Conservation (phyloP, 2,329 filamentous ascomycete species). For the Hypomyces perniciosus region DNA sequence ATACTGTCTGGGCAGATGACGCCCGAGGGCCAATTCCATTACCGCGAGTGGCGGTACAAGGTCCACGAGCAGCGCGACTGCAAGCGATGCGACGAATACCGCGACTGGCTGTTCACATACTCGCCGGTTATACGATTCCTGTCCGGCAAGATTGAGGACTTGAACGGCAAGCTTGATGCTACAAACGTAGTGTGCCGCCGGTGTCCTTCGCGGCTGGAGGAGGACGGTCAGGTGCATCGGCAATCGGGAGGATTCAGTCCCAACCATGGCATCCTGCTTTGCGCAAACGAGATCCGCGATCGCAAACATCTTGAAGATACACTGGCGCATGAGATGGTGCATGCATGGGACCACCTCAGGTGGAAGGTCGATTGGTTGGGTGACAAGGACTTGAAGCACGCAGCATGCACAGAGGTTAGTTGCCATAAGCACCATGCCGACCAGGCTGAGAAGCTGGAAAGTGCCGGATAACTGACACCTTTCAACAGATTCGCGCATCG, state of each 20-base stretch:
- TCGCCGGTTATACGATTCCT: slow-evolving; percentile 85
- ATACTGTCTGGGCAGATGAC: slow-evolving; percentile 71
- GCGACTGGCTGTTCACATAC: slow-evolving; percentile 78
- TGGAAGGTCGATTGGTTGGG: slow-evolving; percentile 83
- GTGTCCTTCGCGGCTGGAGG: slow-evolving; percentile 57
- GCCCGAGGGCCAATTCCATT: slow-evolving; percentile 62
- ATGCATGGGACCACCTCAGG: slow-evolving; percentile 87
- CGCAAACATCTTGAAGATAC: slow-evolving; percentile 85
- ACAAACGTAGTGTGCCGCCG: slow-evolving; percentile 76
- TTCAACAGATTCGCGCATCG: slow-evolving; percentile 72
- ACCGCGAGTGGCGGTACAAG: slow-evolving; percentile 69
- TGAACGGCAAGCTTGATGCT: slow-evolving; percentile 69
- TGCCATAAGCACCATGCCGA: background rate
- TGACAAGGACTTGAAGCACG: slow-evolving; percentile 70
- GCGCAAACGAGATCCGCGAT: slow-evolving; percentile 83
- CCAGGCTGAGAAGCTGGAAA: background rate
- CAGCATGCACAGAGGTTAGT: slow-evolving; percentile 83
- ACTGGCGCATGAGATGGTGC: slow-evolving; percentile 94
- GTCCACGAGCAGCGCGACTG: slow-evolving; percentile 74
- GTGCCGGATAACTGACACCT: background rate
- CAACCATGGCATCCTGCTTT: slow-evolving; percentile 81
- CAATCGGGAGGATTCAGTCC: slow-evolving; percentile 79
- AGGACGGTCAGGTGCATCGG: slow-evolving; percentile 56
- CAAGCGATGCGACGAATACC: slow-evolving; percentile 70
- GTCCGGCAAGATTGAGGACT: slow-evolving; percentile 68